Evolutionary conservation across 2,329 filamentous ascomycete species (phyloP).

Genomic region (Teratosphaeria destructans): DNA sequence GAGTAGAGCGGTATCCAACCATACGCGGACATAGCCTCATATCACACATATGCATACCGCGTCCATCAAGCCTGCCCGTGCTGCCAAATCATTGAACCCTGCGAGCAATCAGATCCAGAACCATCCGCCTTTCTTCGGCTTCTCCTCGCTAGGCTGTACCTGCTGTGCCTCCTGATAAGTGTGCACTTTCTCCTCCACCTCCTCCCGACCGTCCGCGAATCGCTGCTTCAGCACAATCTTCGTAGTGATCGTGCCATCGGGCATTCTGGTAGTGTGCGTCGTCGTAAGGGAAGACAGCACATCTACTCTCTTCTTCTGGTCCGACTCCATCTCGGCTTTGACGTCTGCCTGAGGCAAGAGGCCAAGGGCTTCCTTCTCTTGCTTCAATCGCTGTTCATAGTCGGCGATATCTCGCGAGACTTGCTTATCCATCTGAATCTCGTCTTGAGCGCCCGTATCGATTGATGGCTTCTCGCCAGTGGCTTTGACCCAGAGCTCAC

Average conservation of each 20-base stretch:
- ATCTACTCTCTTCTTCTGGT: conserved; percentile 10
- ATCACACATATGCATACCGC: not conserved
- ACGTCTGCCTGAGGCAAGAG: not conserved
- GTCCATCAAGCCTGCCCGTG: not conserved
- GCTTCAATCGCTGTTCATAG: not conserved
- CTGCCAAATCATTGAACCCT: not conserved
- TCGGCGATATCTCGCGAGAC: not conserved
- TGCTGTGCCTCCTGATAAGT: conserved; percentile 18
- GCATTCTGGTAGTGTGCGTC: conserved; percentile 43
- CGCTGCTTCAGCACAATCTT: conserved; percentile 48
- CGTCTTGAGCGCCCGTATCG: not conserved
- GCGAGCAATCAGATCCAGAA: conserved; percentile 4
- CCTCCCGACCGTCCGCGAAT: conserved; percentile 51
- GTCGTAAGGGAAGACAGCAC: conserved; percentile 48
- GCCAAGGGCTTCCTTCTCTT: conserved; percentile 5
- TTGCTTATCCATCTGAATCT: not conserved
- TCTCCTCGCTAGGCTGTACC: conserved; percentile 6
- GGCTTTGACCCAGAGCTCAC: not conserved
- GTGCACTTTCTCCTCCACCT: conserved; percentile 46
- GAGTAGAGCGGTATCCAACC: not conserved
- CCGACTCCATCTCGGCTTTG: conserved; percentile 1
- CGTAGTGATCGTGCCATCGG: conserved; percentile 49
- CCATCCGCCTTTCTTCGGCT: conserved; percentile 9
- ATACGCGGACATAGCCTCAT: not conserved
- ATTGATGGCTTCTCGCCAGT: not conserved